Evolutionary conservation across 208 protist genomes (phyloP).

Genomic region (Leishmania tarentolae): DNA sequence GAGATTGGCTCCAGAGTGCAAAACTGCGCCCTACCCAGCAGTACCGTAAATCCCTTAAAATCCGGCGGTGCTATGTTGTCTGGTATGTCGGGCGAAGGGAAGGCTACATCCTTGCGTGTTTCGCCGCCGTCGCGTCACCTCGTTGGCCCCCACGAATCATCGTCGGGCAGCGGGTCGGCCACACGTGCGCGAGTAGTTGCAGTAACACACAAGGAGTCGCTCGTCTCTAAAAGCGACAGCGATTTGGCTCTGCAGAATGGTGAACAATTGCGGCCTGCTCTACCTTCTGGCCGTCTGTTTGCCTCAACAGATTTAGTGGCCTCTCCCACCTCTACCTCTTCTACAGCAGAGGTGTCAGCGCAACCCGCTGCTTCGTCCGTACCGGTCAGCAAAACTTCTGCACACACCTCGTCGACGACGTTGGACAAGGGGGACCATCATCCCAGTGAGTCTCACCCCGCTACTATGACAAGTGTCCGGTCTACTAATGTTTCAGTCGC

Average conservation of each 20-base stretch:
- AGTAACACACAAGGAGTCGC: conserved; percentile 1
- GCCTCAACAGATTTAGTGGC: neutral
- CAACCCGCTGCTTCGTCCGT: neutral
- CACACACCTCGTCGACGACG: neutral
- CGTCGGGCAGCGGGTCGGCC: neutral
- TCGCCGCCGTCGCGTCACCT: neutral
- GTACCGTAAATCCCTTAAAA: neutral
- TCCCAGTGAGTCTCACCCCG: neutral
- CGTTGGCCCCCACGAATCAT: neutral
- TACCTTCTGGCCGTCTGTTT: neutral
- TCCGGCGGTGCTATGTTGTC: neutral
- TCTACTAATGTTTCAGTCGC: neutral
- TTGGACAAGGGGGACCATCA: neutral
- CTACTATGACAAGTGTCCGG: neutral
- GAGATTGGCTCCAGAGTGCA: conserved; percentile 23
- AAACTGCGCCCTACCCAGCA: neutral
- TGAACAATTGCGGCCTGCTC: neutral
- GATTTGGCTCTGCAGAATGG: neutral
- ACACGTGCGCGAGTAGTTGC: neutral
- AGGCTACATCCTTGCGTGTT: neutral
- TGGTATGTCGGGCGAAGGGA: neutral
- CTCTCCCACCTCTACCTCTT: neutral
- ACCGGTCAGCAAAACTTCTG: neutral
- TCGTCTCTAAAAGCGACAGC: neutral
- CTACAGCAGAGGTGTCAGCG: neutral